These are phyloP conservation scores for Candida silvicultrix DNA, from an alignment of 805 yeast genomes.

Conservation along the genomic window DNA sequence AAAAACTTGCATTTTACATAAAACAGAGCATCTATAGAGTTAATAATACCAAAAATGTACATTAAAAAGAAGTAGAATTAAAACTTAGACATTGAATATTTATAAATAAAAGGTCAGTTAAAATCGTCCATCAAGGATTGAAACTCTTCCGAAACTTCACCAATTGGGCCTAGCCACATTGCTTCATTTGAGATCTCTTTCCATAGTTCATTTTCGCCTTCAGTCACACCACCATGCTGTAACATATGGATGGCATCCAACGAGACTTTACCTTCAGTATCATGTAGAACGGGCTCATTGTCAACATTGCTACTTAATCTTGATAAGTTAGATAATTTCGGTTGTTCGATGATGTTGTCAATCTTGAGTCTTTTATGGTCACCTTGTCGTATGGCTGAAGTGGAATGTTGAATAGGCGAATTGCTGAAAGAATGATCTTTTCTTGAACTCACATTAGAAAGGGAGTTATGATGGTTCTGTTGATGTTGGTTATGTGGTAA, in stretches of 20 bases:
- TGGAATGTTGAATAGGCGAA: not conserved
- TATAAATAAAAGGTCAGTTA: not conserved
- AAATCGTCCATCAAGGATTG: conserved; percentile 20
- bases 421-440: not conserved
- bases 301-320: not conserved
- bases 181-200: conserved; percentile 74
- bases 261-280: conserved; percentile 17
- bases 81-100: not conserved
- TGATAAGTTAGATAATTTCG: not conserved
- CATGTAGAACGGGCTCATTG: conserved; percentile 11
- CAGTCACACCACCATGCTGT: conserved; percentile 24
- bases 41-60: not conserved
- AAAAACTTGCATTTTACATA: not conserved
- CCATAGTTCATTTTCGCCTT: conserved; percentile 55
- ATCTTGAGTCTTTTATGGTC: conserved; percentile 10
- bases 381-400: not conserved
- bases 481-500: not conserved
- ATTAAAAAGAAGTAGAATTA: not conserved
- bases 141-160: conserved; percentile 36
- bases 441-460: not conserved
- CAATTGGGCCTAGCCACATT: conserved; percentile 49
- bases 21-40: not conserved
- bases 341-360: conserved; percentile 8
- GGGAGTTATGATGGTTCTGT: too few species aligned
- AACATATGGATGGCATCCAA: conserved; percentile 24